Evolutionary conservation across 2,329 filamentous ascomycete genomes (phyloP).

Genomic region (Ophiosphaerella narmari): DNA sequence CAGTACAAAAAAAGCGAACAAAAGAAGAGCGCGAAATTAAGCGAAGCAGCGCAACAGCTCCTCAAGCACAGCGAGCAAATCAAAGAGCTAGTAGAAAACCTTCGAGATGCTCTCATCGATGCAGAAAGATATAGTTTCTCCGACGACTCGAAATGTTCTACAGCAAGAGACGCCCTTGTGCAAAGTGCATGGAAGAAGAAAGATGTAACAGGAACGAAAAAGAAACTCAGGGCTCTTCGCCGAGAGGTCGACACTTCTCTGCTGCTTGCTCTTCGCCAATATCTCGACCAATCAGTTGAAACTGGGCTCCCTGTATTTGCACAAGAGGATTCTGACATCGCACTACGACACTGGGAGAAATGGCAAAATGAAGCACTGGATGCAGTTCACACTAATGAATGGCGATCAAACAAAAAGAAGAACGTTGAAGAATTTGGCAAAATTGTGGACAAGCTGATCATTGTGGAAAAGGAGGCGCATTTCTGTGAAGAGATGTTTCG

Average conservation of each 20-base stretch:
- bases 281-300: conserved; percentile 35
- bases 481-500: conserved; percentile 30
- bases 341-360: conserved; percentile 23
- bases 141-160: conserved; percentile 25
- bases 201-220: conserved; percentile 31
- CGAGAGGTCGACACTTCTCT: conserved; percentile 32
- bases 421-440: conserved; percentile 34
- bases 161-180: conserved; percentile 34
- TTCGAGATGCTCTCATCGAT: conserved; percentile 15
- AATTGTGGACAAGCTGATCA: conserved; percentile 25
- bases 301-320: conserved; percentile 30
- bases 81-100: conserved; percentile 16
- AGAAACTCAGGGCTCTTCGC: conserved; percentile 26
- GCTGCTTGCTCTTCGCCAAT: conserved; percentile 33
- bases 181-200: conserved; percentile 41
- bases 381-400: conserved; percentile 29
- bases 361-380: conserved; percentile 37
- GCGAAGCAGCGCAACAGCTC: conserved; percentile 31
- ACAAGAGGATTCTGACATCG: conserved; percentile 14
- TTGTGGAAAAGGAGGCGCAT: conserved; percentile 25
- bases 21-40: conserved; percentile 24
- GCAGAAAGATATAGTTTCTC: conserved; percentile 18
- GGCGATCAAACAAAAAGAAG: conserved; percentile 35
- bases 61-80: conserved; percentile 31
- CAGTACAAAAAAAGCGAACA: conserved; percentile 21